Evolutionary conservation across 1,284 basidiomycete species (phyloP), one percentile per base, ranked within the genome.

Genomic region (Porogramme epimiltina): DNA sequence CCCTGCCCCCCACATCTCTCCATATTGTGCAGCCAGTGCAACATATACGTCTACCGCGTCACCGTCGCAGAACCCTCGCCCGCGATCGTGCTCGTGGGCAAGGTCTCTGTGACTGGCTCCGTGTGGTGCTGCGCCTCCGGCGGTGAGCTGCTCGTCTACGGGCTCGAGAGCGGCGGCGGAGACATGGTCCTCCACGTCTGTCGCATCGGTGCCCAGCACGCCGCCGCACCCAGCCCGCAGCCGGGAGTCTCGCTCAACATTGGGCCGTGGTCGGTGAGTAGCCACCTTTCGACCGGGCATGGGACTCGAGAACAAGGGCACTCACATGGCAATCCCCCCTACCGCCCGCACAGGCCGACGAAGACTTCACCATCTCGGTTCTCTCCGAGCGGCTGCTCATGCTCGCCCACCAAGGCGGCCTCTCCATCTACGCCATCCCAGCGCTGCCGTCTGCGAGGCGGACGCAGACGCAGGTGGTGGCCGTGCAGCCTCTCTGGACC

Each of bases 191-290:
- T 59, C 19, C 49, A 59, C 41, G 49, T 59, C 39, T 55, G 51
- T 34, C 43, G 38, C 4, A 26, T 58, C 33, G 51, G 48, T 15
- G 13, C 28, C 18, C 31, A 25, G 6, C 22, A 23, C 26, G 23
- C 51, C 45, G 47, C 42, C 37, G 39, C 9, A 23, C 23, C 47
- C 24, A 49, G 49, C 43, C 25, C 36, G 8, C 37, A 33, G 23
- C 45, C 51, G 4, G 47, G 37, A 24, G 42, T 59, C n/a, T 49
- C 49, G 18, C 47, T 59, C 50, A 59, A 59, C 47, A 59, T 59
- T 42, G 57, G 57, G 11, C 51, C 57, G 25, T 59, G 54, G 57
- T 59, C 57, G 57, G 57, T 59, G 34, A 42, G 57, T 53, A n/a
- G 25, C 38, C 18, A 6, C 26, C 11, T 20, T 5, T 10, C 23